Conservation (phyloP, 371 early-diverging fungal species). For the Sporodiniella umbellata region DNA sequence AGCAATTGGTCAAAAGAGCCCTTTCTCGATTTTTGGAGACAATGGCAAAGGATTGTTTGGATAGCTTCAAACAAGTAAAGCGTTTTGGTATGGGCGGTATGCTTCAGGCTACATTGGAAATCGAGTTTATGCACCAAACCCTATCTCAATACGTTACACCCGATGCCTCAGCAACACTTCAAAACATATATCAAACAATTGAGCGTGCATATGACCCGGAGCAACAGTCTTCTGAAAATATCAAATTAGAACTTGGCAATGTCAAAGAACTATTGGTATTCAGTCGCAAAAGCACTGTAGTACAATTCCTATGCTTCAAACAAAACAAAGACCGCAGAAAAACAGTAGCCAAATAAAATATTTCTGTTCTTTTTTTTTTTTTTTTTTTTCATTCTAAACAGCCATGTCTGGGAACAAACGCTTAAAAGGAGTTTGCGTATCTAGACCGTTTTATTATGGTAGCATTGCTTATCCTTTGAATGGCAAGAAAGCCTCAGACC, state of each 20-base stretch:
- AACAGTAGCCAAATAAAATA: conserved; percentile 5
- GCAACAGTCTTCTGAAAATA: conserved; percentile 48
- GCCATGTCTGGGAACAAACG: conserved; percentile 42
- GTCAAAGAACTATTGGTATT: conserved; percentile 64
- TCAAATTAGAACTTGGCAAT: conserved; percentile 57
- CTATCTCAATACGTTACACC: conserved; percentile 68
- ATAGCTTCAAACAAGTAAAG: conserved; percentile 76
- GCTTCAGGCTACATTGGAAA: conserved; percentile 87
- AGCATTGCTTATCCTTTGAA: conserved; percentile 68
- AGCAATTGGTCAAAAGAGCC: conserved; percentile 72
- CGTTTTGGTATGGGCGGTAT: conserved; percentile 86
- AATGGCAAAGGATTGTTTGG: conserved; percentile 76
- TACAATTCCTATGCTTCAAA: conserved; percentile 78
- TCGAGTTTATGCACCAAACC: conserved; percentile 82
- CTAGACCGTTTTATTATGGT: conserved; percentile 75
- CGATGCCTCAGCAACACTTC: conserved; percentile 57
- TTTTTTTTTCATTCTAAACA: conserved; percentile 6
- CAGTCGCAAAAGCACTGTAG: conserved; percentile 65
- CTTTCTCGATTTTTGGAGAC: conserved; percentile 66
- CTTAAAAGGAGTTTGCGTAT: conserved; percentile 64
- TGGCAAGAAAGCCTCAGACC: conserved; percentile 59
- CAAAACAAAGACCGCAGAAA: conserved; percentile 48
- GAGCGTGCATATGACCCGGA: conserved; percentile 62
- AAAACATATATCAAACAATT: conserved; percentile 66
- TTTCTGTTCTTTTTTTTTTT: neutral